These are phyloP conservation scores for Metarhizium anisopliae DNA, from an alignment of 2,329 filamentous ascomycete species.

Conservation along the genomic window DNA sequence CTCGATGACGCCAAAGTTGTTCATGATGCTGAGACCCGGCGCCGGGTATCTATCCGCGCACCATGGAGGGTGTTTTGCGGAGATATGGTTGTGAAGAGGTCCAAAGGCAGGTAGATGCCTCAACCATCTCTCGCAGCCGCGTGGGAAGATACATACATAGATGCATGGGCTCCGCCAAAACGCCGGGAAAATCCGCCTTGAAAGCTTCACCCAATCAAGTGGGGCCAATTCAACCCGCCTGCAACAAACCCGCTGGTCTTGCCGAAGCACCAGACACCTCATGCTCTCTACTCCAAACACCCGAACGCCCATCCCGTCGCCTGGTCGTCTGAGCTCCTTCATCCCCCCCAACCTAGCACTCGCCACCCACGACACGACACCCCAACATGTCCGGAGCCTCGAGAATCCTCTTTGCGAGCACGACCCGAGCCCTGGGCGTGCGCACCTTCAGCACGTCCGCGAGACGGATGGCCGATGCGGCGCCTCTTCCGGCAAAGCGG, in stretches of 20 bases:
- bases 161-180: slow-evolving; percentile 6
- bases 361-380: not conserved
- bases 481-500: slow-evolving; percentile 45
- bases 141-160: too few species aligned
- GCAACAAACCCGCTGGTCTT: not conserved
- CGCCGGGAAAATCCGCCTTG: slow-evolving; percentile 1
- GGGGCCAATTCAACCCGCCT: slow-evolving; percentile 4
- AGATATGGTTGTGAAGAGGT: too few species aligned
- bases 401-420: slow-evolving; percentile 31
- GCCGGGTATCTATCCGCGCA: not conserved
- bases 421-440: slow-evolving; percentile 27
- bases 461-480: slow-evolving; percentile 33
- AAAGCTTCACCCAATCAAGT: slow-evolving; percentile 9
- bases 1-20: slow-evolving; percentile 73
- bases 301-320: not conserved
- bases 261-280: not conserved
- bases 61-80: not conserved
- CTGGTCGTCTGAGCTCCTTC: not conserved
- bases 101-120: too few species aligned
- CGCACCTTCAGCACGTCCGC: slow-evolving; percentile 42
- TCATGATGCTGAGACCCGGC: slow-evolving; percentile 31
- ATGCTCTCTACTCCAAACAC: not conserved
- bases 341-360: not conserved
- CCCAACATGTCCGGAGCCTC: slow-evolving; percentile 32
- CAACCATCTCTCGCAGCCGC: not conserved